phyloP scores from a whole-genome alignment of 805 yeast genomes.

The Ogataea nonfermentans region DNA sequence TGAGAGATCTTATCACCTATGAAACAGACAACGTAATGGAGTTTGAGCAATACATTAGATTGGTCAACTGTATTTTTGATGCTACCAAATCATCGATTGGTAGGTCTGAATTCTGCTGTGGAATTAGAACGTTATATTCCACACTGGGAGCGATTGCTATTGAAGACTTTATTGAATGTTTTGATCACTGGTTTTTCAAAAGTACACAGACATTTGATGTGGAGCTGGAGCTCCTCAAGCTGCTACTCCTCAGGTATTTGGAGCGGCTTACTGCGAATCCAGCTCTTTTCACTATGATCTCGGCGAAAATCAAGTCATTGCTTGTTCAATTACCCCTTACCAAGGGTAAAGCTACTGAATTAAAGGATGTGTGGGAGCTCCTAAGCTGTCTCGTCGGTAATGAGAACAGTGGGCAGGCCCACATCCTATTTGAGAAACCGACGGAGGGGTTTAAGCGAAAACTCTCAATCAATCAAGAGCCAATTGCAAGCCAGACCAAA shows the following conservation, averaged over 20 bases:
- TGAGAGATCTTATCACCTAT: constrained; percentile 20
- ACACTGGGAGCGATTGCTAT: constrained; percentile 17
- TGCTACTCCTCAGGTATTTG: constrained; percentile 15
- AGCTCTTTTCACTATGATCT: constrained; percentile 6
- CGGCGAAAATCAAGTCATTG: constrained; percentile 13
- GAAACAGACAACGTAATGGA: constrained; percentile 19
- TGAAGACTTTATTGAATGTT: constrained; percentile 20
- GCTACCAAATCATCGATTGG: constrained; percentile 10
- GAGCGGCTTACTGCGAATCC: constrained; percentile 5
- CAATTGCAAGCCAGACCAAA: constrained; percentile 5
- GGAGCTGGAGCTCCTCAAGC: constrained; percentile 19
- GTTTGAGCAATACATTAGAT: constrained; percentile 8
- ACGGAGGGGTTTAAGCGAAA: constrained; percentile 14
- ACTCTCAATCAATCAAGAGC: constrained; percentile 10
- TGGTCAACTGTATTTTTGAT: constrained; percentile 15
- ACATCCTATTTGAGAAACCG: neutral
- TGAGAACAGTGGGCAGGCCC: constrained; percentile 13
- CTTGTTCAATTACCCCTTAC: constrained; percentile 6
- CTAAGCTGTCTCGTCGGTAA: constrained; percentile 16
- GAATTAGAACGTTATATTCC: constrained; percentile 13
- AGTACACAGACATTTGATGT: constrained; percentile 7
- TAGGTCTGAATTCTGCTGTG: constrained; percentile 13
- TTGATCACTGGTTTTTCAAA: constrained; percentile 15
- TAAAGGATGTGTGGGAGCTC: constrained; percentile 22
- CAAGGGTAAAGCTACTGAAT: constrained; percentile 11